Base-by-base conservation (phyloP, 495 filamentous ascomycete genomes). In the Podospora conica region DNA sequence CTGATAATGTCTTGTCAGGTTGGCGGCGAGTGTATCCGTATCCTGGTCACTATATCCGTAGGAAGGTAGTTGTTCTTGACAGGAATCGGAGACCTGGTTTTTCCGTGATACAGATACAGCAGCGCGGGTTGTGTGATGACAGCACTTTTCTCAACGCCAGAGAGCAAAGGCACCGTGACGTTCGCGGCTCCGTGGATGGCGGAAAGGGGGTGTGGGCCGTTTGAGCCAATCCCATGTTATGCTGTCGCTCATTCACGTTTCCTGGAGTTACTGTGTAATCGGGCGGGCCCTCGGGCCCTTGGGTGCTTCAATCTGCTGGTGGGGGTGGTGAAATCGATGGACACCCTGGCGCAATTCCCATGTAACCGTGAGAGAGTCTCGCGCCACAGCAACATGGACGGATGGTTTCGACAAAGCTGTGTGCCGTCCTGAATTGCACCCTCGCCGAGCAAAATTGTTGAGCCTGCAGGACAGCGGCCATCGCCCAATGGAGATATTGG, bases 401-500 rank as follows among this genome's bases (percentile, higher is more conserved):
- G 15, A n/a, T 8, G 40, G 40, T n/a, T 48, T 48, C 40, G 18
- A 48, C 18, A 48, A n/a, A 18, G 40, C 40, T 48, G 7, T 18
- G 54, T 64, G 54, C 63, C 55, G 63, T 53, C 55, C 55, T n/a
- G 22, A 55, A 20, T 48, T 64, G 18, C 22, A 40, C 21, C 12
- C 18, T 40, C 25, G 63, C 63, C 63, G 55, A 64, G 57, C 63
- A 55, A 48, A 55, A 27, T 3, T 10, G 23, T 15, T 33, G 12
- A 20, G 25, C 31, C 40, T 33, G 54, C 63, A 33, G 53, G 25
- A 33, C 40, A 8, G 40, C 18, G 23, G 21, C 28, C 21, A 22
- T 64, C n/a, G 55, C 63, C 63, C 9, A 64, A 64, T 22, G 63
- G 55, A 64, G 63, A 48, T 64, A 58, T 57, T 57, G 55, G 23